Evolutionary conservation across 164 flowering plant species (phyloP).

Genomic region (Tetrastigma voinierianum): DNA sequence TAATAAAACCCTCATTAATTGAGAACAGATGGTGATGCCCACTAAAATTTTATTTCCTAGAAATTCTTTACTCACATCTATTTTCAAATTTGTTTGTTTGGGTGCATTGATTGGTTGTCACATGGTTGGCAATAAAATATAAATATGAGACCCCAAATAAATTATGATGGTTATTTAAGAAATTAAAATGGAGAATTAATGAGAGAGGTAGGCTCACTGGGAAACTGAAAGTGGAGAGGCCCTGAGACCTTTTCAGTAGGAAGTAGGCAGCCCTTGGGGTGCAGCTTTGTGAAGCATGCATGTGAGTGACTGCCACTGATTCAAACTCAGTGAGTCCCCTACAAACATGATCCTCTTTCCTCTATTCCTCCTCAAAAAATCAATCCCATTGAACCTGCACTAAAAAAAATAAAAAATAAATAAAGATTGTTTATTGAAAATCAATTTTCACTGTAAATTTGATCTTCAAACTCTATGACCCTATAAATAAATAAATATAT

Average conservation of each 20-base stretch:
- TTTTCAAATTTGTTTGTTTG: too few species aligned
- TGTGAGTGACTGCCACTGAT: constrained; percentile 34
- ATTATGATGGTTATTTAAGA: background rate
- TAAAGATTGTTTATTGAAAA: too few species aligned
- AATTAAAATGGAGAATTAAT: background rate
- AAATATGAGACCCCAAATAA: background rate
- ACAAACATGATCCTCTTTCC: constrained; percentile 16
- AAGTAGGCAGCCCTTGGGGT: constrained; percentile 19
- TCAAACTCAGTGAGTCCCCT: constrained; percentile 31
- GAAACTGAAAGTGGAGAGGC: constrained; percentile 21
- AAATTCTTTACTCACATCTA: too few species aligned
- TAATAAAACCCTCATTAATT: too few species aligned
- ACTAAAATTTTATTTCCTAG: too few species aligned
- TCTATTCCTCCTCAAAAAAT: constrained; percentile 24
- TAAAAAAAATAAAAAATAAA: background rate
- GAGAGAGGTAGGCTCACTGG: constrained; percentile 12
- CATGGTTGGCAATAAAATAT: background rate
- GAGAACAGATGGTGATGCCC: too few species aligned
- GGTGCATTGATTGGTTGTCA: too few species aligned
- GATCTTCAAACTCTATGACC: too few species aligned
- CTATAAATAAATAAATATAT: too few species aligned
- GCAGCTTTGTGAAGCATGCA: constrained; percentile 30
- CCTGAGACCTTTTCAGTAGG: constrained; percentile 1
- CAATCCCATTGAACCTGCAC: constrained; percentile 29
- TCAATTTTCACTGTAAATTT: too few species aligned